Conservation (phyloP, 371 early-diverging fungal genomes). For the Mortierella sp. region DNA sequence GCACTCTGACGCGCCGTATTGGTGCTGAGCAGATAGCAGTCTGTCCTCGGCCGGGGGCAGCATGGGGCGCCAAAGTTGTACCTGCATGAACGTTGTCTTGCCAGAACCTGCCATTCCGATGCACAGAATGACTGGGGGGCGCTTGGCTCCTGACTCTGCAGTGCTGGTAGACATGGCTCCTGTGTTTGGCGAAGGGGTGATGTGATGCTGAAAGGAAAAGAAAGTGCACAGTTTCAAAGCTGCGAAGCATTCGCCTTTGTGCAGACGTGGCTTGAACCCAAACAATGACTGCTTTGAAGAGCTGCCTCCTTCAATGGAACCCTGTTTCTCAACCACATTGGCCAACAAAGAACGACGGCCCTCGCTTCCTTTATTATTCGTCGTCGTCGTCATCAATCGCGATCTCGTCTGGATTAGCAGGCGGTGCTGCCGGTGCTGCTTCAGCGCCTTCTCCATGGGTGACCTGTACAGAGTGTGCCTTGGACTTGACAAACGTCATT, state of each 20-base stretch:
- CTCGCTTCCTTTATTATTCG: too few relatives aligned
- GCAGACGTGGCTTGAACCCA: too few relatives aligned
- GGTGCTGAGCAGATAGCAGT: neutral
- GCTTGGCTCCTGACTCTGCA: conserved; percentile 49
- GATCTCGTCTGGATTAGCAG: conserved; percentile 55
- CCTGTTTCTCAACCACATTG: too few relatives aligned
- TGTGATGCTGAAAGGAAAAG: too few relatives aligned
- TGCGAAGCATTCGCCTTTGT: too few relatives aligned
- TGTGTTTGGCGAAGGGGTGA: neutral
- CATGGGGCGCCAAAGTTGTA: conserved; percentile 31
- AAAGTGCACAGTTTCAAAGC: too few relatives aligned
- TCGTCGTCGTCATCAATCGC: conserved; percentile 56
- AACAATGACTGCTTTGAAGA: neutral
- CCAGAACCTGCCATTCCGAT: conserved; percentile 99
- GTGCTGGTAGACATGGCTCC: conserved; percentile 13
- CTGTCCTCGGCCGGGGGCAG: too few relatives aligned
- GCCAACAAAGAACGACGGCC: too few relatives aligned
- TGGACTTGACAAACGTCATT: conserved; percentile 49
- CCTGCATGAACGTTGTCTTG: conserved; percentile 99
- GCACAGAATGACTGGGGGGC: conserved; percentile 86
- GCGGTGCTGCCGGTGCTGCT: conserved; percentile 23
- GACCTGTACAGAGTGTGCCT: conserved; percentile 43
- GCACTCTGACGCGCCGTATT: too few relatives aligned
- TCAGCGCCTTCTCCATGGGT: conserved; percentile 32
- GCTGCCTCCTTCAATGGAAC: too few relatives aligned